Conservation (phyloP, 1,284 basidiomycete genomes). For the Ganoderma multipileum region DNA sequence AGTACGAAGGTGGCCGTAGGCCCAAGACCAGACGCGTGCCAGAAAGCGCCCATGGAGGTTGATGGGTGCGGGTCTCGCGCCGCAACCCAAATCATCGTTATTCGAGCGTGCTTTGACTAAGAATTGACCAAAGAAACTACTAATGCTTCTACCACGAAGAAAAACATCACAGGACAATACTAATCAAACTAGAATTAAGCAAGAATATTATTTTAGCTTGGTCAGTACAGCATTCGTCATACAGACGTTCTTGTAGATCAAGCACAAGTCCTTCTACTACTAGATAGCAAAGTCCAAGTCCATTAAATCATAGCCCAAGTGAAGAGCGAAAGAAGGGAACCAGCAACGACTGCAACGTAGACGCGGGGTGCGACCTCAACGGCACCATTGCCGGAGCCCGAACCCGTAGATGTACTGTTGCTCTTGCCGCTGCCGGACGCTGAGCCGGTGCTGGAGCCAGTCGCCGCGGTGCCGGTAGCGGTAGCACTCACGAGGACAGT, state of each 20-base stretch:
- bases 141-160: neutral
- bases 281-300: neutral
- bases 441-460: neutral
- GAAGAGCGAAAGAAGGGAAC: conserved; percentile 1
- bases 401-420: neutral
- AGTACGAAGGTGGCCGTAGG: neutral
- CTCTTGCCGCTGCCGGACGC: conserved; percentile 1
- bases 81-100: neutral
- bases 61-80: neutral
- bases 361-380: neutral
- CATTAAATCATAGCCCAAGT: conserved; percentile 10
- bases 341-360: conserved; percentile 9
- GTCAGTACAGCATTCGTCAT: neutral
- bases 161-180: neutral
- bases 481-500: conserved; percentile 25
- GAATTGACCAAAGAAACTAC: neutral
- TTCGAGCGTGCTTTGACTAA: neutral
- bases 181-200: neutral
- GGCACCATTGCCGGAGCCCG: conserved; percentile 8
- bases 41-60: neutral
- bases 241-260: conserved; percentile 2
- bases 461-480: conserved; percentile 13
- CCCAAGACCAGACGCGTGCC: neutral
- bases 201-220: neutral
- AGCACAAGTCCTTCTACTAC: neutral